These are phyloP conservation scores for Auricularia sp. DNA, from an alignment of 768 basidiomycete genomes.

Conservation along the genomic window DNA sequence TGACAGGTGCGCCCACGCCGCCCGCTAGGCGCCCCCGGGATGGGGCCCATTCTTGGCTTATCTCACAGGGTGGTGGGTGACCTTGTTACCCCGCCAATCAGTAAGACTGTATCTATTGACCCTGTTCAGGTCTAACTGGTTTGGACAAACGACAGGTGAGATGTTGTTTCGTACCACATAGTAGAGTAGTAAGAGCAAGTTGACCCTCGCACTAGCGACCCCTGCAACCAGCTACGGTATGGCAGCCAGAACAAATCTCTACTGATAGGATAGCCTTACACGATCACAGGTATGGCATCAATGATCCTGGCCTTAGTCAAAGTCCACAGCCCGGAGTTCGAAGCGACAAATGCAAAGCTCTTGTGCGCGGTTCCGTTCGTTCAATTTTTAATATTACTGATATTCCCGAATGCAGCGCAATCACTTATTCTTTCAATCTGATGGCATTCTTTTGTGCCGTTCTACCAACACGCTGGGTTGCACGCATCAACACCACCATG, in stretches of 20 bases:
- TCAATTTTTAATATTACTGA: neutral
- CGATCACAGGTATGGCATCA: neutral
- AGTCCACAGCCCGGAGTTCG: neutral
- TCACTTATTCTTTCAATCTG: neutral
- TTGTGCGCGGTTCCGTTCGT: neutral
- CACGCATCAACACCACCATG: conserved; percentile 5
- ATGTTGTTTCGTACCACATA: too few relatives aligned
- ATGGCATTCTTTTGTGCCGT: neutral
- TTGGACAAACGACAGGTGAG: neutral
- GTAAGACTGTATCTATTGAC: too few relatives aligned
- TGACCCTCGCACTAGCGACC: too few relatives aligned
- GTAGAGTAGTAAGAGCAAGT: too few relatives aligned
- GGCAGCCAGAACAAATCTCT: too few relatives aligned
- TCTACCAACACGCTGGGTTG: conserved; percentile 7
- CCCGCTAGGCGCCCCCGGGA: conserved; percentile 1
- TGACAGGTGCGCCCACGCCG: neutral
- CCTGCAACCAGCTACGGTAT: too few relatives aligned
- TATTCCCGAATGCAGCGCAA: neutral
- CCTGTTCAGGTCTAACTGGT: neutral
- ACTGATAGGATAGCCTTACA: too few relatives aligned
- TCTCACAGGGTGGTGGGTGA: conserved; percentile 6
- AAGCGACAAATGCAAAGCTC: neutral
- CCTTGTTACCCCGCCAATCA: neutral
- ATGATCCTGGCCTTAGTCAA: neutral
- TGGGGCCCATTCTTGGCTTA: conserved; percentile 5